Evolutionary conservation across 306 rosid species (phyloP).

Genomic region (Rosa multiflora): DNA sequence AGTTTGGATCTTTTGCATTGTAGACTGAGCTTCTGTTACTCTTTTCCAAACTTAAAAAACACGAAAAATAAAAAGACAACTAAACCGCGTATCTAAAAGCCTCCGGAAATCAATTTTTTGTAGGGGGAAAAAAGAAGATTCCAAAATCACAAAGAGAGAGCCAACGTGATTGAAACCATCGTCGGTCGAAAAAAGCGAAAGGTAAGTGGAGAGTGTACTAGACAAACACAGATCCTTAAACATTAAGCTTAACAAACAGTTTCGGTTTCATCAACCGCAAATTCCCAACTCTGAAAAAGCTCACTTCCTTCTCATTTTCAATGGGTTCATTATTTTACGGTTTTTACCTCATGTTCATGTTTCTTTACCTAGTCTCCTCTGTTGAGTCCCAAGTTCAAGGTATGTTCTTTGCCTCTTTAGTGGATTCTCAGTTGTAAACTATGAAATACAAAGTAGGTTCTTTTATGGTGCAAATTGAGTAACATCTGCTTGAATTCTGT

Average conservation of each 20-base stretch:
- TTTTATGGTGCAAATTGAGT: background rate
- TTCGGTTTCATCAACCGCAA: constrained; percentile 21
- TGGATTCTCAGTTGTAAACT: background rate
- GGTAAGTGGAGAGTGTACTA: constrained; percentile 8
- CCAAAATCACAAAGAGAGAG: constrained; percentile 38
- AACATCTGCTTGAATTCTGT: background rate
- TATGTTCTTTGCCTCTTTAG: constrained; percentile 31
- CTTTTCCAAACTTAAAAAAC: constrained; percentile 4
- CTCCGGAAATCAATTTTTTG: constrained; percentile 25
- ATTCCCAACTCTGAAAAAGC: constrained; percentile 18
- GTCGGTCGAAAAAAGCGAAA: constrained; percentile 32
- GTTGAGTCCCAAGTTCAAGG: constrained; percentile 76
- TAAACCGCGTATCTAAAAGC: background rate
- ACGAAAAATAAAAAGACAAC: background rate
- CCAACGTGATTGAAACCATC: constrained; percentile 52
- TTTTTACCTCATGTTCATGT: constrained; percentile 31
- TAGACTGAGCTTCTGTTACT: constrained; percentile 28
- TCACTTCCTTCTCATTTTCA: constrained; percentile 35
- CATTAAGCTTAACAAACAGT: constrained; percentile 39
- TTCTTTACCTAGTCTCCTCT: constrained; percentile 42
- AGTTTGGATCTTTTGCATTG: constrained; percentile 18
- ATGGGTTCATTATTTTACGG: constrained; percentile 55
- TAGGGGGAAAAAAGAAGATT: constrained; percentile 48
- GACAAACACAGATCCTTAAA: constrained; percentile 37
- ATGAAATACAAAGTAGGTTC: background rate